Evolutionary conservation across 2,329 filamentous ascomycete genomes (phyloP), one percentile per base, ranked within the genome.

Genomic region (Hypoxylon sp.): DNA sequence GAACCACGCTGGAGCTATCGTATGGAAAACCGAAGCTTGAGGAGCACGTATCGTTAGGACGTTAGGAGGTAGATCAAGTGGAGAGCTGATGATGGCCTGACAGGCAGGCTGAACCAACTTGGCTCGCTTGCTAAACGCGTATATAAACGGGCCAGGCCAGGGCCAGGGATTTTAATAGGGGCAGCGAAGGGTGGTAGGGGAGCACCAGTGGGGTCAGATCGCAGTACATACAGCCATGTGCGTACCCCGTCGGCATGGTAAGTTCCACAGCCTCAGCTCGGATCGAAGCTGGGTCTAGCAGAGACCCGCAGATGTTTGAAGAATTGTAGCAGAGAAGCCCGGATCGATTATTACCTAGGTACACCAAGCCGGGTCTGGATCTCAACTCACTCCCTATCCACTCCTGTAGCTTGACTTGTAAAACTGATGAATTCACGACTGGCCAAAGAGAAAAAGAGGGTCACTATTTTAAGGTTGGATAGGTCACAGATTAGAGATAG

Each of bases 261-360:
- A 56, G 63, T 63, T 45, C 60, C 63, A 66, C 66, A 63, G 51
- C 57, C 62, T 65, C 62, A 65, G 65, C 61, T 66, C 63, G 66
- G 47, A 60, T 65, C 59, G 58, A 61, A 43, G 46, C 50, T 51
- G 46, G 34, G 55, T 63, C 46, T 63, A 25, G 25, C 51, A 41
- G 39, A 48, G 47, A 65, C 52, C 54, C 61, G 57, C 62, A 51
- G 56, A 61, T 21, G 56, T 61, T 61, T 65, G 43, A 66, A 63
- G 52, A 51, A 34, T 58, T 32, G 56, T 55, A 57, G 30, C 43
- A 65, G 50, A 48, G 59, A 57, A 54, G 30, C 25, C 60, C 54
- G 62, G 65, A 50, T 46, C 27, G 46, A 58, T 60, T 62, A 62
- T 45, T 59, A 27, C n/a, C n/a, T n/a, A n/a, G n/a, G 6, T 27